A percentile compares a stretch with the other conserved stretches of the same genome.
These are phyloP conservation scores for Scleromitrula shiraiana DNA, from an alignment of 2,329 filamentous ascomycete genomes.

Conservation along the genomic window DNA sequence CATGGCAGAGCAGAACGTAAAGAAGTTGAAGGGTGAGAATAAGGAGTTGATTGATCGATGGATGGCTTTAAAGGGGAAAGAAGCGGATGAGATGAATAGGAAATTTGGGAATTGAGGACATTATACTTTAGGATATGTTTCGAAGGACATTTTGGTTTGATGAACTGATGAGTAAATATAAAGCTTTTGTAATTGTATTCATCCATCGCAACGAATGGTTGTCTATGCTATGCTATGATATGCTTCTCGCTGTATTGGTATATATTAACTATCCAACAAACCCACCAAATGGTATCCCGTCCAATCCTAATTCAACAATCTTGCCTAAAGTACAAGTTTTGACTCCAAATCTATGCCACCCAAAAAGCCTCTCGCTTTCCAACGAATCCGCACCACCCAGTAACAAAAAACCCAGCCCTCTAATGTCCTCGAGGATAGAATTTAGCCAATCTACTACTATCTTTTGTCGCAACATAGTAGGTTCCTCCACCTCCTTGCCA, in stretches of 20 bases:
- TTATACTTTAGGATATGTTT: not conserved
- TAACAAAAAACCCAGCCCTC: not conserved
- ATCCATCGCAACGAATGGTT: slow-evolving; percentile 1
- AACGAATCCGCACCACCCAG: not conserved
- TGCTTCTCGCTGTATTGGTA: not conserved
- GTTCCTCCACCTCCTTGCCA: slow-evolving; percentile 81
- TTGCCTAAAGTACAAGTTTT: not conserved
- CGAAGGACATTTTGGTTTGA: not conserved
- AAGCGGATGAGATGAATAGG: slow-evolving; percentile 80
- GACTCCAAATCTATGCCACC: not conserved
- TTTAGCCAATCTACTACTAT: slow-evolving; percentile 15
- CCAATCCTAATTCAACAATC: slow-evolving; percentile 8
- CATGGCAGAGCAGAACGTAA: slow-evolving; percentile 68
- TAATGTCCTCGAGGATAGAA: not conserved
- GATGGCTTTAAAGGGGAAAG: slow-evolving; percentile 80
- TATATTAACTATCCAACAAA: not conserved
- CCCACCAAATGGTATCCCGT: slow-evolving; percentile 5
- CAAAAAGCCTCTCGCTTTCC: not conserved
- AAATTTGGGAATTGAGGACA: slow-evolving; percentile 30
- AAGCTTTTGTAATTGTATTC: not conserved
- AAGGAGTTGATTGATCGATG: slow-evolving; percentile 82
- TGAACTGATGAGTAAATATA: not conserved
- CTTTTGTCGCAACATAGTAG: slow-evolving; percentile 80
- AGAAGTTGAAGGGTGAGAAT: slow-evolving; percentile 73
- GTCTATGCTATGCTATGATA: not conserved